Conservation (phyloP, 495 filamentous ascomycete genomes). For the Immersiella caudata region DNA sequence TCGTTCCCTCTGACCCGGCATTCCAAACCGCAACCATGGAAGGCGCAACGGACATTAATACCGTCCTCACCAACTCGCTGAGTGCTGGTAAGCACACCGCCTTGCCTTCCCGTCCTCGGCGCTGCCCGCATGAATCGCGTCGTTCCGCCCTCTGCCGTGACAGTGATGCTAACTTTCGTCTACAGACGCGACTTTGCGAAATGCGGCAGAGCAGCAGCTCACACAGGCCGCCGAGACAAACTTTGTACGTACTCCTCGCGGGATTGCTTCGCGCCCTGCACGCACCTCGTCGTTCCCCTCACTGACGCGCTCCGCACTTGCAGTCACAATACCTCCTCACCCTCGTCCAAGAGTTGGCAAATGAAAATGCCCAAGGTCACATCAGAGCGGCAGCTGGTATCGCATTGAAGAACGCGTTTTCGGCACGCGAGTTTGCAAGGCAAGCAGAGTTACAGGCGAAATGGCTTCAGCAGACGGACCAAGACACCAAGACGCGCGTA, state of each 20-base stretch:
- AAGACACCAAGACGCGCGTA: conserved; percentile 77
- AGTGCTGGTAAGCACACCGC: conserved; percentile 70
- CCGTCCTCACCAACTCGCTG: conserved; percentile 87
- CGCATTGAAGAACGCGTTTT: conserved; percentile 95
- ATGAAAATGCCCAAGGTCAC: conserved; percentile 78
- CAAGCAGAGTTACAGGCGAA: conserved; percentile 85
- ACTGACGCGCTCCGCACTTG: conserved; percentile 28
- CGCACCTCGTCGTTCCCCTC: conserved; percentile 3
- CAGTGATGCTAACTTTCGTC: conserved; percentile 26
- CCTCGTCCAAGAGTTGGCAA: conserved; percentile 88
- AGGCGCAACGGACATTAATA: conserved; percentile 56
- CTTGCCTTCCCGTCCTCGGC: conserved; percentile 19
- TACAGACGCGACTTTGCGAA: conserved; percentile 83
- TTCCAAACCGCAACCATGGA: conserved; percentile 46
- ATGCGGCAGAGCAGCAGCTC: conserved; percentile 91
- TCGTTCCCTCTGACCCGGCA: conserved; percentile 21
- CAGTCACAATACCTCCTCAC: conserved; percentile 89
- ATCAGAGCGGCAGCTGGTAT: conserved; percentile 93
- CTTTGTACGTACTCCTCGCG: conserved; percentile 70
- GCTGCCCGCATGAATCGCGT: conserved; percentile 25
- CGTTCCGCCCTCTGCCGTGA: conserved; percentile 22
- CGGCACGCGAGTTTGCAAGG: conserved; percentile 82
- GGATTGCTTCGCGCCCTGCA: background rate
- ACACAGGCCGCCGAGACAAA: conserved; percentile 87
- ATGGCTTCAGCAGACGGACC: conserved; percentile 82